phyloP scores from a whole-genome alignment of 2,329 filamentous ascomycete species.

The Aureobasidium pullulans region DNA sequence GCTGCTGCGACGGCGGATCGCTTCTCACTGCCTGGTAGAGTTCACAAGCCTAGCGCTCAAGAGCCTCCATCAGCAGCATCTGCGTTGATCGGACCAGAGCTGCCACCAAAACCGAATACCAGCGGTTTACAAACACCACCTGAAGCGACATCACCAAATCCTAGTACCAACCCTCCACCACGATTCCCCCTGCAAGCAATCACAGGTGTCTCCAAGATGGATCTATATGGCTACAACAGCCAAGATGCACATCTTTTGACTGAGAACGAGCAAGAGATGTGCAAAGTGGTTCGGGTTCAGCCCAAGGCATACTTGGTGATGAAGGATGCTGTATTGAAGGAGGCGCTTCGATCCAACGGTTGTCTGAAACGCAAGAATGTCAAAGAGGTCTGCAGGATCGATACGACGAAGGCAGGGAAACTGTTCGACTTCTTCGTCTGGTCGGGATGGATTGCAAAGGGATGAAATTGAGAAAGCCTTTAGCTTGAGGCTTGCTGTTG shows the following conservation, averaged over 20 bases:
- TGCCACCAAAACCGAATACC: slow-evolving; percentile 54
- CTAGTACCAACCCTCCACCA: slow-evolving; percentile 21
- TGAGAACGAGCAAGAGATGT: slow-evolving; percentile 76
- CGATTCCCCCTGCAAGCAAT: slow-evolving; percentile 24
- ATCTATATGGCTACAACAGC: slow-evolving; percentile 66
- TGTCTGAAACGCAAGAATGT: slow-evolving; percentile 90
- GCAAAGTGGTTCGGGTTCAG: slow-evolving; percentile 73
- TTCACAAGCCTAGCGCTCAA: slow-evolving; percentile 47
- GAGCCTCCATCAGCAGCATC: slow-evolving; percentile 70
- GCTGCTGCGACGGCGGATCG: slow-evolving; percentile 67
- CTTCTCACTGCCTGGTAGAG: slow-evolving; percentile 33
- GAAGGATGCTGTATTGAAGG: slow-evolving; percentile 86
- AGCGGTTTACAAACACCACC: slow-evolving; percentile 36
- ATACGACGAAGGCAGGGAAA: slow-evolving; percentile 74
- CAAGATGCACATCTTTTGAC: slow-evolving; percentile 81
- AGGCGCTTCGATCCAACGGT: slow-evolving; percentile 83
- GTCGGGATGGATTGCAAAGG: slow-evolving; percentile 85
- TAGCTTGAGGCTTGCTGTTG: background rate
- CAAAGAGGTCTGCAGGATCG: slow-evolving; percentile 74
- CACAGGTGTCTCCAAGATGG: slow-evolving; percentile 53
- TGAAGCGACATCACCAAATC: slow-evolving; percentile 18
- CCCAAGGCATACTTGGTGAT: slow-evolving; percentile 94
- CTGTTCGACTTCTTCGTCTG: slow-evolving; percentile 95
- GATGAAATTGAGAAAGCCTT: slow-evolving; percentile 34
- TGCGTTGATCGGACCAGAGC: slow-evolving; percentile 68